Conservation (phyloP, 1,284 basidiomycete genomes). For the Boletus smithii region DNA sequence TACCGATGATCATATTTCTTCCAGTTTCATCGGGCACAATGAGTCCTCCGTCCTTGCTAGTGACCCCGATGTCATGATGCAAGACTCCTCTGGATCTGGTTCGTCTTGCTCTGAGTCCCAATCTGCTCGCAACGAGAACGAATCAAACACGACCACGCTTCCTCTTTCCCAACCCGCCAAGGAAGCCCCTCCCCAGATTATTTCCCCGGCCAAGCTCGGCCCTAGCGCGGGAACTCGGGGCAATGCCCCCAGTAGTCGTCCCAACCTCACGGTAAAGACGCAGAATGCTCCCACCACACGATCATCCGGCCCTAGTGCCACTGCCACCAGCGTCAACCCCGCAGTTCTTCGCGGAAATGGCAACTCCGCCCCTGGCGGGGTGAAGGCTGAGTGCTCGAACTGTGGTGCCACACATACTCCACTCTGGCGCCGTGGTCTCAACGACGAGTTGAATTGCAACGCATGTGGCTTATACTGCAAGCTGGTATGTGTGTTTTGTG, state of each 20-base stretch:
- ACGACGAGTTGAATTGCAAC: conserved; percentile 82
- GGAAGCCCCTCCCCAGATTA: conserved; percentile 44
- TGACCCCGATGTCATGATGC: conserved; percentile 31
- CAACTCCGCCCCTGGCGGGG: conserved; percentile 63
- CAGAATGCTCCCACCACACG: conserved; percentile 41
- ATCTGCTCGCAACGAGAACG: conserved; percentile 5
- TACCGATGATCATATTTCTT: conserved; percentile 16
- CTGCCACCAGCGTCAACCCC: conserved; percentile 50
- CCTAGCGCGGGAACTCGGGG: conserved; percentile 46
- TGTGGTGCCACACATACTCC: conserved; percentile 82
- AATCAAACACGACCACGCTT: conserved; percentile 16
- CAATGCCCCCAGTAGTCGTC: conserved; percentile 45
- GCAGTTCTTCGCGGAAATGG: conserved; percentile 33
- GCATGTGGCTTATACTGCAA: conserved; percentile 80
- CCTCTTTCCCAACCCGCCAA: conserved; percentile 39
- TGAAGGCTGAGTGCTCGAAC: conserved; percentile 80
- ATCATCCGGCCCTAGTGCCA: conserved; percentile 59
- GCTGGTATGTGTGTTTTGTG: conserved; percentile 47
- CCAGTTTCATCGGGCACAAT: conserved; percentile 1
- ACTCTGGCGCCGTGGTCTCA: conserved; percentile 75
- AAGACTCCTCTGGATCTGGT: conserved; percentile 15
- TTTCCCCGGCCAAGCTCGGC: conserved; percentile 51
- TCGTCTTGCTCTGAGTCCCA: conserved; percentile 8
- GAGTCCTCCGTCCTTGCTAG: conserved; percentile 7
- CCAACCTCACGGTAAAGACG: conserved; percentile 55